A percentile compares a stretch with the other conserved stretches of the same genome.
phyloP scores from a whole-genome alignment of 1,139 yeast genomes.

The Maudiozyma humilis region DNA sequence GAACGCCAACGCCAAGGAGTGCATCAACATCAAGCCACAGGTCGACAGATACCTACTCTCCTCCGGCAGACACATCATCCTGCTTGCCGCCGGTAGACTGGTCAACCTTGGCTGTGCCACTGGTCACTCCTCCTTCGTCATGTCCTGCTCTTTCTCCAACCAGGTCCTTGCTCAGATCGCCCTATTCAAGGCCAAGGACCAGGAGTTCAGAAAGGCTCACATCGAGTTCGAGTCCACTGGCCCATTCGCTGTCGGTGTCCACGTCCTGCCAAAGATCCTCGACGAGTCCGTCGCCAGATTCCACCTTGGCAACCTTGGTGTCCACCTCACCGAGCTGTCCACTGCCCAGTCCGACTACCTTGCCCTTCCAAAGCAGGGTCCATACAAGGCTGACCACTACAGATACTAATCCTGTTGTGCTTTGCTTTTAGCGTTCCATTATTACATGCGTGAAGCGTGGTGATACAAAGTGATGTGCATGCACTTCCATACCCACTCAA shows the following conservation, averaged over 20 bases:
- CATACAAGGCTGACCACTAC: conserved; percentile 97
- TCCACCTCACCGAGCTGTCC: conserved; percentile 71
- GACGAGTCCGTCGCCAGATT: conserved; percentile 98
- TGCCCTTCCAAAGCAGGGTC: conserved; percentile 90
- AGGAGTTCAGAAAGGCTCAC: conserved; percentile 67
- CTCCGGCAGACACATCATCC: conserved; percentile 88
- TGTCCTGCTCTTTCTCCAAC: conserved; percentile 99
- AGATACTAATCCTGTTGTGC: conserved; percentile 58
- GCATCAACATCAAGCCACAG: conserved; percentile 97
- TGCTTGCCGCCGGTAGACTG: conserved; percentile 98
- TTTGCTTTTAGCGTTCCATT: background rate
- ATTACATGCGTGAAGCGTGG: no score
- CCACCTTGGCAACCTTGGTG: conserved; percentile 95
- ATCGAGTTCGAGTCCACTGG: conserved; percentile 92
- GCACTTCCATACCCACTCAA: background rate
- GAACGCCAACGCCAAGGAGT: conserved; percentile 81
- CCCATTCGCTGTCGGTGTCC: conserved; percentile 87
- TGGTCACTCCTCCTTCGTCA: conserved; percentile 98
- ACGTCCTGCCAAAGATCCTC: conserved; percentile 94
- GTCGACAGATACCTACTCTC: conserved; percentile 94
- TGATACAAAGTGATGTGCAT: no score
- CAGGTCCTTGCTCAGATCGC: conserved; percentile 99
- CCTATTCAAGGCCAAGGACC: conserved; percentile 83
- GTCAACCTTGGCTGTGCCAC: conserved; percentile 99
- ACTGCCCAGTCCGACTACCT: conserved; percentile 88